Base-by-base conservation (phyloP, 176 grass and related monocot species). In the Typha latifolia region DNA sequence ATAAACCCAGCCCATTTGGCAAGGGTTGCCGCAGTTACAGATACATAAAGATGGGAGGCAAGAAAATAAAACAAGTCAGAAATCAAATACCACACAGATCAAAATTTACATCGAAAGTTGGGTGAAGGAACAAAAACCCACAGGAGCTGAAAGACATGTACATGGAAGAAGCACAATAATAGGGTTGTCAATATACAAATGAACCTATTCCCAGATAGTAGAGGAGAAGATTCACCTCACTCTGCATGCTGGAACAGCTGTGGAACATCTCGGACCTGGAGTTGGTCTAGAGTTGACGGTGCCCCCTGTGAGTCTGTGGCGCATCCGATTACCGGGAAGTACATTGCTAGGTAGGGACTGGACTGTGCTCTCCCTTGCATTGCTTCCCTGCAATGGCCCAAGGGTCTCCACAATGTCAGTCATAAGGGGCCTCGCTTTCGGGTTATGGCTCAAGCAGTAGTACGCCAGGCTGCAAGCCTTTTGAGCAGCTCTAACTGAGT, bases 401-500 rank as follows among this genome's bases (percentile, higher is more conserved):
- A 97, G 94, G 10, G 94, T 97, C 70, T 97, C 94, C 0, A 97
- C 88, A 0, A 97, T 80, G 0, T 97, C 94, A 3, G 89, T 97
- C 94, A 93, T 97, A 2, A 97, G 85, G 8, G 94, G 94, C 70
- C 88, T 81, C 3, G 94, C 94, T 76, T 97, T 97, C n/a, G 89
- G 89, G 73, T 97, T 97, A 14, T 93, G 83, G 78, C 81, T 97
- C 66, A 97, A 47, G 94, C 94, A 97, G 78, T 97, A 97, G 78
- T 85, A 97, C 1, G 94, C 94, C 4, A 97, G 83, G 69, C 88
- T 89, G 68, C 94, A 97, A 9, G 94, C 89, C 66, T 97, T 97
- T 78, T 97, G 89, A 14, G 94, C 94, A 26, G 80, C 83, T 78
- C 76, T 76, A 24, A 79, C 83, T 0, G 94, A 87, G 47, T 92